Conservation (phyloP, 306 rosid species). For the peach (Prunus persica) region Prunus_persica_NCBIv2 NC_034015.1:17814501-17815000, state of each 20-base stretch:
- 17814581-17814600: neutral
- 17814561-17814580: neutral
- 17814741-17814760: slow-evolving; percentile 23
- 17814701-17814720: slow-evolving; percentile 87
- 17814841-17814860: slow-evolving; percentile 87
- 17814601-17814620: slow-evolving; percentile 34
- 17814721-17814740: slow-evolving; percentile 47
- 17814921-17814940: slow-evolving; percentile 61
- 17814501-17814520: neutral
- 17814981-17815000: slow-evolving; percentile 16
- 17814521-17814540: neutral
- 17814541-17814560: neutral
- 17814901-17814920: slow-evolving; percentile 14
- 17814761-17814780: slow-evolving; percentile 17
- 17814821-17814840: slow-evolving; percentile 58
- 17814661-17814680: slow-evolving; percentile 89
- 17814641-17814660: slow-evolving; percentile 67
- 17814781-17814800: slow-evolving; percentile 20
- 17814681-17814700: slow-evolving; percentile 62
- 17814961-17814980: slow-evolving; percentile 99
- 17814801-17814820: slow-evolving; percentile 82
- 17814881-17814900: slow-evolving; percentile 26
- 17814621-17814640: slow-evolving; percentile 65
- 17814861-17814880: slow-evolving; percentile 27
- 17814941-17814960: slow-evolving; percentile 84